Conservation (phyloP, 192 early-diverging fungal genomes). For the Coemansia sp. region DNA sequence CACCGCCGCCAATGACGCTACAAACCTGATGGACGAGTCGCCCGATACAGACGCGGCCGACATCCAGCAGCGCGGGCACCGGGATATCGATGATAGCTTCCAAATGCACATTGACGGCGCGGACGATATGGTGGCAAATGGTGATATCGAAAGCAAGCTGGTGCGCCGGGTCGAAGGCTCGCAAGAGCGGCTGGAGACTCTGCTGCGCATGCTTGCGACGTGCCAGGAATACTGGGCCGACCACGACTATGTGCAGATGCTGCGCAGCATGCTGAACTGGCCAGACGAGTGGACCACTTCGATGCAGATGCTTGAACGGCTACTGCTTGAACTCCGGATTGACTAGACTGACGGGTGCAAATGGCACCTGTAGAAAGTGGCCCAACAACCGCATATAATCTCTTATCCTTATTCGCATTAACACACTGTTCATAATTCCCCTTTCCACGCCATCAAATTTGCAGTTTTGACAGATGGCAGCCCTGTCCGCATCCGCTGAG, state of each 20-base stretch:
- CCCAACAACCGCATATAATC: too few relatives aligned
- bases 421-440: too few relatives aligned
- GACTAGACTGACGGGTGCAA: too few relatives aligned
- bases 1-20: background rate
- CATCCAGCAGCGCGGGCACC: conserved; percentile 5
- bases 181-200: conserved; percentile 30
- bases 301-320: conserved; percentile 51
- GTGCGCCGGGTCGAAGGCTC: conserved; percentile 27
- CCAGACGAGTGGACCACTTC: conserved; percentile 53
- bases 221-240: conserved; percentile 53
- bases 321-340: conserved; percentile 44
- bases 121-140: conserved; percentile 14
- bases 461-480: too few relatives aligned
- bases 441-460: too few relatives aligned
- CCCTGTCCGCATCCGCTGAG: too few relatives aligned
- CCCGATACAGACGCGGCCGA: background rate
- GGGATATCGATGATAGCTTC: background rate
- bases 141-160: conserved; percentile 38
- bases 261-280: conserved; percentile 45
- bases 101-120: conserved; percentile 30
- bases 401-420: too few relatives aligned
- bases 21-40: conserved; percentile 22
- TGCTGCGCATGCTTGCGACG: conserved; percentile 30
- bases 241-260: conserved; percentile 42
- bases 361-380: too few relatives aligned